A percentile compares a stretch with the other conserved stretches of the same genome.
phyloP scores from a whole-genome alignment of 1,284 basidiomycete species.

The Cutaneotrichosporon dermatis region DNA sequence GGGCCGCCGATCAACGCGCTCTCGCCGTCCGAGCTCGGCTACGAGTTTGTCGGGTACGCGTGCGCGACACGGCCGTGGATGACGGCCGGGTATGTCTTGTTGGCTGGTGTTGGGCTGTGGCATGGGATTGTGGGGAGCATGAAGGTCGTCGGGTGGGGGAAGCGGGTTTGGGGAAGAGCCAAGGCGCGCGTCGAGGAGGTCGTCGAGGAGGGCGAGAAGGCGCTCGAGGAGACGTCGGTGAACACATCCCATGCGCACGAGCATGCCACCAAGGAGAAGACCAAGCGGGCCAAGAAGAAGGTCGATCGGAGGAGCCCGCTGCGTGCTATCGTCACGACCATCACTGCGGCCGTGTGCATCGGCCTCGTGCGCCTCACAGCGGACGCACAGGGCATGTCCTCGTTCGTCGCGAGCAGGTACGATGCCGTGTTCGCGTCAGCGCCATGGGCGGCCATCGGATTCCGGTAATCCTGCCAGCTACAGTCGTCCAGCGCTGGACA shows the following conservation, averaged over 20 bases:
- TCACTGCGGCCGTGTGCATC: constrained; percentile 28
- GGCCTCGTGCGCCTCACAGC: constrained; percentile 30
- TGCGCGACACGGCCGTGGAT: constrained; percentile 23
- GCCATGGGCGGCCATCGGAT: constrained; percentile 21
- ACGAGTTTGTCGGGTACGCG: constrained; percentile 41
- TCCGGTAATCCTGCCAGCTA: constrained; percentile 3
- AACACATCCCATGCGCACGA: too few species aligned
- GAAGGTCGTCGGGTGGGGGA: constrained; percentile 36
- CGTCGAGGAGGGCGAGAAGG: background rate
- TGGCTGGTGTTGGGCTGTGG: constrained; percentile 26
- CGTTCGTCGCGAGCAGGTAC: constrained; percentile 27
- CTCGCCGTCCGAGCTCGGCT: constrained; percentile 39
- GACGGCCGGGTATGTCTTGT: constrained; percentile 23
- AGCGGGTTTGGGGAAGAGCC: too few species aligned
- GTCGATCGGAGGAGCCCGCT: too few species aligned
- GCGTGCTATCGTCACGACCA: constrained; percentile 20
- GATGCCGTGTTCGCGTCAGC: constrained; percentile 28
- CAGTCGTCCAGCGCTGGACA: too few species aligned
- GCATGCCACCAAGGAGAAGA: background rate
- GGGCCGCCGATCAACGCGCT: constrained; percentile 30
- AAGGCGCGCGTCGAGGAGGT: too few species aligned
- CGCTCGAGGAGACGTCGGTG: background rate
- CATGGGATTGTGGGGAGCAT: constrained; percentile 34
- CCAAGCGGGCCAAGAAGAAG: background rate
- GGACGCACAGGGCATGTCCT: constrained; percentile 24